Conservation (phyloP, 768 basidiomycete genomes). For the Sporobolomyces pararoseus region DNA sequence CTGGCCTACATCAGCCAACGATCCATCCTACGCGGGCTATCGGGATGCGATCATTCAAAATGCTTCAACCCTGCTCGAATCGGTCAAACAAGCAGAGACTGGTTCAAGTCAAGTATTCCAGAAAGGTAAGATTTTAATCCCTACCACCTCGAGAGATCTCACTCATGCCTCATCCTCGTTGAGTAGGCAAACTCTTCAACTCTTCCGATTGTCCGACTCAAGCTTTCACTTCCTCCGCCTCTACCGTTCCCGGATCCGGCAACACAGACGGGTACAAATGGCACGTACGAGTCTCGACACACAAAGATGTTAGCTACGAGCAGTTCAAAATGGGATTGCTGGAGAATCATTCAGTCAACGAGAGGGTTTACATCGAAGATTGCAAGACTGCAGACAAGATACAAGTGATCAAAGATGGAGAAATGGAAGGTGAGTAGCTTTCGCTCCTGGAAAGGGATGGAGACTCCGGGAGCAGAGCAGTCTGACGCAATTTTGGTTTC, state of each 20-base stretch:
- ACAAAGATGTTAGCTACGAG: constrained; percentile 3
- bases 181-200: background rate
- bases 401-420: constrained; percentile 44
- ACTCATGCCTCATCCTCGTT: background rate
- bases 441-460: too few relatives aligned
- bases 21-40: constrained; percentile 11
- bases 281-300: constrained; percentile 20
- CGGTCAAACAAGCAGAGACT: background rate
- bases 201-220: background rate
- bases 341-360: constrained; percentile 43
- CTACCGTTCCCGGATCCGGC: background rate
- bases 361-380: constrained; percentile 48
- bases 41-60: background rate
- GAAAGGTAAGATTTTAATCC: background rate
- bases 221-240: background rate
- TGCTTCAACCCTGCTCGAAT: background rate
- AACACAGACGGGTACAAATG: constrained; percentile 4
- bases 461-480: too few relatives aligned
- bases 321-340: constrained; percentile 29
- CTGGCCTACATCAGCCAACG: background rate
- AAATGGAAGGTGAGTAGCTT: constrained; percentile 43
- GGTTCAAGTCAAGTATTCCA: background rate
- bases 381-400: constrained; percentile 43
- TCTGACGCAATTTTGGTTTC: background rate
- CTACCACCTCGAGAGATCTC: background rate